These are phyloP conservation scores for Hypoxylon subgilvum DNA, from an alignment of 495 filamentous ascomycete species.

Conservation along the genomic window DNA sequence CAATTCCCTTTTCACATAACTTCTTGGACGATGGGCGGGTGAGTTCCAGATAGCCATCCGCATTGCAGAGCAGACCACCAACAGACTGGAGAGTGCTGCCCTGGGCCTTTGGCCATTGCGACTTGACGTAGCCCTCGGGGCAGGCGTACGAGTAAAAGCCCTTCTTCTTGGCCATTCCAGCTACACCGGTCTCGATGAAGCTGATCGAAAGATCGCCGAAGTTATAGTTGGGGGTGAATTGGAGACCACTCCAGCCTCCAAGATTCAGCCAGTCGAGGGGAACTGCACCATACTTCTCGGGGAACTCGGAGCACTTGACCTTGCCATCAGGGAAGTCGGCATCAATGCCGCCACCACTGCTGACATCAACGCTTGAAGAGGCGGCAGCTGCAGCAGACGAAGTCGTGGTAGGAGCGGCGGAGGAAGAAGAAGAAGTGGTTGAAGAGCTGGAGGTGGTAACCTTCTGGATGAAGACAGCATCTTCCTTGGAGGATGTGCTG, in stretches of 20 bases:
- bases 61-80: constrained; percentile 84
- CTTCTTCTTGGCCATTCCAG: constrained; percentile 61
- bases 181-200: constrained; percentile 68
- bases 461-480: constrained; percentile 41
- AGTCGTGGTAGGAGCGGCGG: constrained; percentile 21
- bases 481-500: constrained; percentile 40
- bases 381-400: constrained; percentile 33
- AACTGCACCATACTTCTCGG: constrained; percentile 82
- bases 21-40: constrained; percentile 71
- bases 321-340: constrained; percentile 78
- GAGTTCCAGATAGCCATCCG: constrained; percentile 73
- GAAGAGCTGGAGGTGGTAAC: constrained; percentile 19
- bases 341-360: constrained; percentile 61
- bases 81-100: constrained; percentile 84
- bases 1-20: constrained; percentile 77
- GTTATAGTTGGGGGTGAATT: constrained; percentile 54
- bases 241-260: constrained; percentile 82
- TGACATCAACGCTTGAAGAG: constrained; percentile 22
- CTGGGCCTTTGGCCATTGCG: constrained; percentile 85
- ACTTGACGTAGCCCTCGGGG: constrained; percentile 88
- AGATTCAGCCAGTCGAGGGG: constrained; percentile 69
- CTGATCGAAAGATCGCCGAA: constrained; percentile 45
- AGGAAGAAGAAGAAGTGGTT: constrained; percentile 23
- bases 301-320: constrained; percentile 74
- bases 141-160: constrained; percentile 94